These are phyloP conservation scores for Cordyceps fumosorosea DNA, from an alignment of 2,329 filamentous ascomycete genomes.

Conservation along the genomic window DNA sequence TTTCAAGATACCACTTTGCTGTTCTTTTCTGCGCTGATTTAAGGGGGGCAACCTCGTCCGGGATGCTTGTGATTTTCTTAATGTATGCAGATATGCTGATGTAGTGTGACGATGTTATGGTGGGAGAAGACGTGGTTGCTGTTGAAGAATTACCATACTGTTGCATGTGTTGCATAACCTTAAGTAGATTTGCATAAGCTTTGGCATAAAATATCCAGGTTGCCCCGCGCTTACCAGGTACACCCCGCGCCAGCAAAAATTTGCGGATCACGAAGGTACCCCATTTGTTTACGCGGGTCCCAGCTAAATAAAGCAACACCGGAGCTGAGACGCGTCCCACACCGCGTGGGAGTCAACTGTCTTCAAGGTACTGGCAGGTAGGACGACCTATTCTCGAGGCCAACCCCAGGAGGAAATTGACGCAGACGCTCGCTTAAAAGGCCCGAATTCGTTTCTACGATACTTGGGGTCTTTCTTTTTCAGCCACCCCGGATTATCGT, in stretches of 20 bases:
- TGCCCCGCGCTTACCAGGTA: neutral
- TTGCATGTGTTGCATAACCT: too few relatives aligned
- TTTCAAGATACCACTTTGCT: slow-evolving; percentile 6
- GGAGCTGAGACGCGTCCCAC: slow-evolving; percentile 8
- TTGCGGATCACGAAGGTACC: slow-evolving; percentile 11
- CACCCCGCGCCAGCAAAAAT: neutral
- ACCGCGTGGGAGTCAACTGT: neutral
- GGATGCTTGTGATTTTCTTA: too few relatives aligned
- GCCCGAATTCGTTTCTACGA: neutral
- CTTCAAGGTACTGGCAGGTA: neutral
- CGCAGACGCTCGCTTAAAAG: neutral
- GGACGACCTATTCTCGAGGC: neutral
- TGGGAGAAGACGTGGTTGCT: too few relatives aligned
- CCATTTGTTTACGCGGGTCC: neutral
- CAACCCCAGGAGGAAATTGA: neutral
- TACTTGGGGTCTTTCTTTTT: neutral
- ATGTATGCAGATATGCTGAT: too few relatives aligned
- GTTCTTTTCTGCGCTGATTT: neutral
- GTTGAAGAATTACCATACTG: too few relatives aligned
- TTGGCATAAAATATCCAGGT: neutral
- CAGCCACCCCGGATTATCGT: neutral
- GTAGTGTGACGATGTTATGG: too few relatives aligned
- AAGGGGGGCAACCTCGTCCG: too few relatives aligned
- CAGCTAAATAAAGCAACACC: neutral
- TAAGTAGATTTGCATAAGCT: neutral